Base-by-base conservation (phyloP, 352 stramenopile genomes). In the Pythium sukuiense region DNA sequence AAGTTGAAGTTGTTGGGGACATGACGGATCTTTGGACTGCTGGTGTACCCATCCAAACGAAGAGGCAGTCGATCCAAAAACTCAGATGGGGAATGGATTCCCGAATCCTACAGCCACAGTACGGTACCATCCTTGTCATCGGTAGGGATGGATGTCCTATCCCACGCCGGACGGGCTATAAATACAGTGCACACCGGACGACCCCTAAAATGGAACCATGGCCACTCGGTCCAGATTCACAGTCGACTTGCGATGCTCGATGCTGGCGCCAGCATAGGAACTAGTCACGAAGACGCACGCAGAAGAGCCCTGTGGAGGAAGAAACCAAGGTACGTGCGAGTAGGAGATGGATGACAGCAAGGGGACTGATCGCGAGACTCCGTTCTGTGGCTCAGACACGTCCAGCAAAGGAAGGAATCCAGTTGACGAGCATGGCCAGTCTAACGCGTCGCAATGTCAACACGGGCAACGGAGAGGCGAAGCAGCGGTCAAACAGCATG, bases 401-500 rank as follows among this genome's bases (percentile, higher is more conserved):
- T 33, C 29, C 45, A 59, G 18, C 6, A 24, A 24, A 37, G 18
- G 3, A 35, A 30, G 2, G 27, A 54, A 55, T 46, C 26, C 14
- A 57, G 45, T 30, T 52, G 45, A 48, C 3, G 20, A 45, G 9
- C 16, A 71, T 71, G 58, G 57, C 50, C 30, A 80, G 67, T 48
- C 61, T 90, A 56, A 85, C 70, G 49, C 70, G 73, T 53, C 77
- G 79, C 57, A 83, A 88, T 61, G 68, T 78, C 9, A 68, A 68
- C 48, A 55, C 24, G 26, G 48, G 12, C 3, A 61, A 71, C 14
- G 64, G 75, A 37, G 70, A 73, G 16, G 12, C 63, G 20, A 74
- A 80, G 48, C 66, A 76, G 43, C 68, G 68, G 1, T 69, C 65
- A 18, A 81, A 72, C 48, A 87, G 77, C 45, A 79, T 92, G 52